Evolutionary conservation across 2,329 filamentous ascomycete species (phyloP).

Genomic region (Chaetomiaceae sp.): DNA sequence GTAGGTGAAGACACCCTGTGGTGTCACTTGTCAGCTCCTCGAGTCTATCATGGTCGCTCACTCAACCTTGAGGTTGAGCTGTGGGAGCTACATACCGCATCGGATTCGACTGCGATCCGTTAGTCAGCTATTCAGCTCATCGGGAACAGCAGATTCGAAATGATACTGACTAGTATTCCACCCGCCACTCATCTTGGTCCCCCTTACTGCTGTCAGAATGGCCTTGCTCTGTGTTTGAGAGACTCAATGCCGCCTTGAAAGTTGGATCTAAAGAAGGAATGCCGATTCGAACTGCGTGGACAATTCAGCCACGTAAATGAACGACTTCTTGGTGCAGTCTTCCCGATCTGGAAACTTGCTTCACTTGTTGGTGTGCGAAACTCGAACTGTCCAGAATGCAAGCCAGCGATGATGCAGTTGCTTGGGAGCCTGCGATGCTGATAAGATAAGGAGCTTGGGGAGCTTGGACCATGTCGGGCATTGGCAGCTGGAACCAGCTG

Average conservation of each 20-base stretch:
- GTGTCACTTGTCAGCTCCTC: constrained; percentile 30
- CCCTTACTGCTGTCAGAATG: not conserved
- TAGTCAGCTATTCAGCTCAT: constrained; percentile 17
- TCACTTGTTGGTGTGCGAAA: too few species aligned
- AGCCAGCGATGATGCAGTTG: not conserved
- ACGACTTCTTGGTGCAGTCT: too few species aligned
- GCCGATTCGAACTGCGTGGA: too few species aligned
- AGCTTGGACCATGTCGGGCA: too few species aligned
- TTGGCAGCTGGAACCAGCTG: too few species aligned
- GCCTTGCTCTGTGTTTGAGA: not conserved
- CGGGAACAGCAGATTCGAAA: constrained; percentile 1
- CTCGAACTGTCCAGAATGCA: too few species aligned
- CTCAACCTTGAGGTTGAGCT: not conserved
- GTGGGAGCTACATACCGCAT: constrained; percentile 63
- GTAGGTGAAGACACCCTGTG: constrained; percentile 89
- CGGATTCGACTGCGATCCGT: constrained; percentile 67
- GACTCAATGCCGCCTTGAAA: too few species aligned
- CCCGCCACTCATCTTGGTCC: constrained; percentile 44
- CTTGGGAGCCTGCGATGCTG: not conserved
- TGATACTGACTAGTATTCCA: constrained; percentile 78
- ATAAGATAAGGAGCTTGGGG: constrained; percentile 12
- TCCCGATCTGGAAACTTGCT: too few species aligned
- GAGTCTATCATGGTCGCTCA: not conserved
- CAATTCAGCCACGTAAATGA: too few species aligned
- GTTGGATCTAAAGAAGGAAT: too few species aligned